These are phyloP conservation scores for Malus hybrid DNA, from an alignment of 331 rosid species.

Conservation along the genomic window DNA sequence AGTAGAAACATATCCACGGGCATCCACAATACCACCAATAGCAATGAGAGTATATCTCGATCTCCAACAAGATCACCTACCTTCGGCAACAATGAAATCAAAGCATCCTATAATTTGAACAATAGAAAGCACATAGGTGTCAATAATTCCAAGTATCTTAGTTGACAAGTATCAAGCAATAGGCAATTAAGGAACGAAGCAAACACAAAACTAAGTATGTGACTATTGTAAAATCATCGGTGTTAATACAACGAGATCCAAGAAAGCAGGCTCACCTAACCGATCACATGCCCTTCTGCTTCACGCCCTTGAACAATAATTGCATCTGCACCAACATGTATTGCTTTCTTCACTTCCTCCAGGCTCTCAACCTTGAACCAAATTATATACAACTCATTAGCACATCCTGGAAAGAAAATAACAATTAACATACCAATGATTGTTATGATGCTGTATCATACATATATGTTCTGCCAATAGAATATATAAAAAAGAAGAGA, in stretches of 20 bases:
- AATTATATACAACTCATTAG: constrained; percentile 8
- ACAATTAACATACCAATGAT: too few relatives aligned
- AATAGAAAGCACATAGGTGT: not conserved
- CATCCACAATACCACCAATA: constrained; percentile 75
- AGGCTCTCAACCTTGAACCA: constrained; percentile 53
- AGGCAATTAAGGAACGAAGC: not conserved
- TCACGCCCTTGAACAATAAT: constrained; percentile 82
- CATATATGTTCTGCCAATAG: too few relatives aligned
- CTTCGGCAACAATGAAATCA: constrained; percentile 61
- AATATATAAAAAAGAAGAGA: too few relatives aligned
- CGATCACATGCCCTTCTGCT: constrained; percentile 95
- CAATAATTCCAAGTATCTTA: not conserved
- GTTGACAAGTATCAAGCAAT: not conserved
- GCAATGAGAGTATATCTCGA: constrained; percentile 60
- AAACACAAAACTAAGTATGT: not conserved
- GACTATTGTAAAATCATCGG: not conserved
- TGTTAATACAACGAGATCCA: not conserved
- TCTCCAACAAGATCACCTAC: constrained; percentile 75
- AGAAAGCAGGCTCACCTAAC: constrained; percentile 45
- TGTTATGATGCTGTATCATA: too few relatives aligned
- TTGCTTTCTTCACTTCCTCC: constrained; percentile 49
- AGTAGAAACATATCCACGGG: constrained; percentile 81
- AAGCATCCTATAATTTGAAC: constrained; percentile 45
- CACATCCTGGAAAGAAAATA: not conserved
- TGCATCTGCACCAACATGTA: constrained; percentile 67